These are phyloP conservation scores for Taxillus chinensis DNA, from an alignment of 164 flowering plant species.

Conservation along the genomic window DNA sequence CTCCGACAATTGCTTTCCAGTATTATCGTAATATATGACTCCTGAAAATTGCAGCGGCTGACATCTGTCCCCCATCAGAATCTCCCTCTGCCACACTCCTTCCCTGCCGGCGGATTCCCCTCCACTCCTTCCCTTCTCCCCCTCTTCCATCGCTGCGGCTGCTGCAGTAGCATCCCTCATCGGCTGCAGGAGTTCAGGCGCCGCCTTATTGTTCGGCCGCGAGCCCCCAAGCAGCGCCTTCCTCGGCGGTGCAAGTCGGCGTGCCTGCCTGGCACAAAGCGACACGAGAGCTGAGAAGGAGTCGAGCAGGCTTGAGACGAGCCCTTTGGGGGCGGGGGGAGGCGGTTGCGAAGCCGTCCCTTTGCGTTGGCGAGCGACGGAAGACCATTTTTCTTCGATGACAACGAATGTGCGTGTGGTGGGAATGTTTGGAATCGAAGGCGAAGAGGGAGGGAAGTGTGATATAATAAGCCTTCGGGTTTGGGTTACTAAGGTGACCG, in stretches of 20 bases:
- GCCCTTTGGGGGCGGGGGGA: not conserved
- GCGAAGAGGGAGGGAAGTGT: too few species aligned
- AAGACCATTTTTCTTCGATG: too few species aligned
- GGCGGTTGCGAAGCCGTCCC: not conserved
- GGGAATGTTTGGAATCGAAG: too few species aligned
- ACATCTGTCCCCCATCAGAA: slow-evolving; percentile 66
- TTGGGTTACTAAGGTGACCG: too few species aligned
- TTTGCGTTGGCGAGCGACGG: not conserved
- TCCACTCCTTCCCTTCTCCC: too few species aligned
- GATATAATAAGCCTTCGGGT: too few species aligned
- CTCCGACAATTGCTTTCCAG: slow-evolving; percentile 34
- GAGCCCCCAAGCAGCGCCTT: too few species aligned
- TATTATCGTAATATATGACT: slow-evolving; percentile 40
- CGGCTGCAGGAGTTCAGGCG: too few species aligned
- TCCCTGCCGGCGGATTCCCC: slow-evolving; percentile 28
- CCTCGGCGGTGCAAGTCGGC: too few species aligned
- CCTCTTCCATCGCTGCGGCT: slow-evolving; percentile 3
- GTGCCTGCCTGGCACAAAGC: slow-evolving; percentile 28
- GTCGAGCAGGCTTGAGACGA: slow-evolving; percentile 15
- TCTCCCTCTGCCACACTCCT: slow-evolving; percentile 53
- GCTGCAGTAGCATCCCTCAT: not conserved
- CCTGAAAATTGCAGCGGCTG: slow-evolving; percentile 56
- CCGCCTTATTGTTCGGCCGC: too few species aligned
- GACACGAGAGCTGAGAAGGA: slow-evolving; percentile 26
- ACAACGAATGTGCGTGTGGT: too few species aligned